phyloP scores from a whole-genome alignment of 441 rosid species.

The Pelargonium myrrhifolium region DNA sequence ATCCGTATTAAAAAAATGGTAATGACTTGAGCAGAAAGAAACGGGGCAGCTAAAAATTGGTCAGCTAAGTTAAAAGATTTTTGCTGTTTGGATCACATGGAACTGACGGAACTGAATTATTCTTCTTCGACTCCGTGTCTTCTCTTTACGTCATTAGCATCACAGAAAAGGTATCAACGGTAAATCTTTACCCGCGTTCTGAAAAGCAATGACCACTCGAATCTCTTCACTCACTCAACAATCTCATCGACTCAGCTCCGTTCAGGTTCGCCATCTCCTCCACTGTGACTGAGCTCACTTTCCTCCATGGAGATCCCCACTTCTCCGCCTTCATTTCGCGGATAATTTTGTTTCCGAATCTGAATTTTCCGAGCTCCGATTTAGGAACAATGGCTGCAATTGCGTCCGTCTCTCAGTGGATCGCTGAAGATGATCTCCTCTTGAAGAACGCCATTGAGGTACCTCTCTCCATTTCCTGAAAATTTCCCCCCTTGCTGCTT shows the following conservation, averaged over 20 bases:
- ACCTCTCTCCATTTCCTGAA: neutral
- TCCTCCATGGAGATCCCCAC: neutral
- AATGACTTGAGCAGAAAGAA: no score
- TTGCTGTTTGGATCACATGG: no score
- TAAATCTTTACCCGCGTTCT: no score
- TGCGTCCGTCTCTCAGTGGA: conserved; percentile 34
- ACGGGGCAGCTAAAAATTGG: no score
- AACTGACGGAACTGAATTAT: no score
- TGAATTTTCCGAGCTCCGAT: neutral
- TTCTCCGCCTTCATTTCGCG: neutral
- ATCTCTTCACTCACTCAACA: neutral
- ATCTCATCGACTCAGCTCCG: neutral
- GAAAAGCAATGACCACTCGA: conserved; percentile 3
- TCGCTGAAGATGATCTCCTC: conserved; percentile 47
- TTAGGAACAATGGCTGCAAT: conserved; percentile 30
- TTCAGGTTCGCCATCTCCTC: neutral
- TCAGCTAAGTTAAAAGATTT: no score
- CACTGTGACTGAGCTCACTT: neutral
- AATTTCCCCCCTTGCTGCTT: neutral
- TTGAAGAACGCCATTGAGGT: conserved; percentile 60
- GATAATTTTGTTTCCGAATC: neutral
- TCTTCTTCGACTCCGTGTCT: no score
- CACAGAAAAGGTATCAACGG: no score
- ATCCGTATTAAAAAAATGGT: no score
- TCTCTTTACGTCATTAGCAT: no score